A percentile compares a stretch with the other conserved stretches of the same genome.
phyloP scores from a whole-genome alignment of 176 grass and related monocot genomes.

The Triticum monococcum region DNA sequence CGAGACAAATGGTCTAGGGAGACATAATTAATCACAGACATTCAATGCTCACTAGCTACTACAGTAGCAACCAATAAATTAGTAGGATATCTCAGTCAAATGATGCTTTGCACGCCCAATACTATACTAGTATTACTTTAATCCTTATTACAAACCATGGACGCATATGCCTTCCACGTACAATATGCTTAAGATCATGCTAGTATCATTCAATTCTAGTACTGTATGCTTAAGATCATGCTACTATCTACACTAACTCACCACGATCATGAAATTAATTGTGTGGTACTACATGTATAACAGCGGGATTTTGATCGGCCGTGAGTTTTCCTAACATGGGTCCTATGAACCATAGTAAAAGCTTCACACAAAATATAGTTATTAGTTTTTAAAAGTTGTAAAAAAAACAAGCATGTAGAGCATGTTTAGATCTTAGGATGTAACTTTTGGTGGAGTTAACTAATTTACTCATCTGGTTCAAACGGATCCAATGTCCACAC shows the following conservation, averaged over 20 bases:
- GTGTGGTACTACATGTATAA: too few species aligned
- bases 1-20: conserved; percentile 28
- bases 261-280: not conserved
- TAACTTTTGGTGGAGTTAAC: not conserved
- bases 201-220: not conserved
- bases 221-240: not conserved
- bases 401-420: not conserved
- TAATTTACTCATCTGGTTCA: not conserved
- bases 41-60: conserved; percentile 23
- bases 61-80: not conserved
- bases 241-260: not conserved
- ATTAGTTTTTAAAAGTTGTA: not conserved
- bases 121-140: not conserved
- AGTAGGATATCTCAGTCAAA: conserved; percentile 24
- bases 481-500: not conserved
- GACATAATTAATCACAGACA: not conserved
- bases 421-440: not conserved
- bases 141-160: not conserved
- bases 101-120: not conserved
- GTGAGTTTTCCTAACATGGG: not conserved
- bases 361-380: not conserved
- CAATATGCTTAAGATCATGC: not conserved
- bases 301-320: too few species aligned
- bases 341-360: not conserved
- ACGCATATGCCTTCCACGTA: not conserved